Base-by-base conservation (phyloP, 345 rosid species). In the Theobroma cacao region DNA sequence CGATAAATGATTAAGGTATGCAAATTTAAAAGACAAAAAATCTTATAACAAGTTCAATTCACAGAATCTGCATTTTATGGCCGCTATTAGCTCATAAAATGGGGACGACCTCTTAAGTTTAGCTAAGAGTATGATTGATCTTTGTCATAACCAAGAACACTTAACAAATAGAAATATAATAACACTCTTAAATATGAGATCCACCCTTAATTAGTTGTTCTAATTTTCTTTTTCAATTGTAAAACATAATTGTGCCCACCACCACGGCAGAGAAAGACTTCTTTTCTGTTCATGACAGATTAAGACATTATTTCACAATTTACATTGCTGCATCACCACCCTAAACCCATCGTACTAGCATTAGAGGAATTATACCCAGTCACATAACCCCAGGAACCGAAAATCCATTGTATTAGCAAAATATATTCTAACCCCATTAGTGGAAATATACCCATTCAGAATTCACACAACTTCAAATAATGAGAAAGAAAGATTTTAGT, bases 101-200 rank as follows among this genome's bases (percentile, higher is more conserved):
- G 17, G 41, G 74, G 74, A 9, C 48, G 74, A 30, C 40, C 38
- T 70, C 41, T 7, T 50, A 40, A 26, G 56, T 63, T 77, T 68
- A 64, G n/a, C 80, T 15, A 17, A 1, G 14, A 56, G 22, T 3
- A 72, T 34, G 63, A 26, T 30, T 22, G 20, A 72, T 66, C 47
- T 72, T 80, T 43, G 33, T 18, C 55, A 72, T 45, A 60, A 50
- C 55, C 45, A 30, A 77, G 43, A 77, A 68, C 26, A 56, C 48
- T 40, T 56, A 60, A 65, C 48, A 53, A 68, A 41, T 47, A 12
- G 33, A 64, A 77, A 40, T 55, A 40, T 5, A 40, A 40, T 20
- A 28, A 75, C 30, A 60, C 7, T 26, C 40, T 17, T 17, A 75
- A 10, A 61, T 34, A 41, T 24, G 5, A 67, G 72, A 67, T 67